Percentiles rank a stretch among this genome's conserved stretches.
Conservation (phyloP, 1,284 basidiomycete species). For the Volvariella surrecta region DNA sequence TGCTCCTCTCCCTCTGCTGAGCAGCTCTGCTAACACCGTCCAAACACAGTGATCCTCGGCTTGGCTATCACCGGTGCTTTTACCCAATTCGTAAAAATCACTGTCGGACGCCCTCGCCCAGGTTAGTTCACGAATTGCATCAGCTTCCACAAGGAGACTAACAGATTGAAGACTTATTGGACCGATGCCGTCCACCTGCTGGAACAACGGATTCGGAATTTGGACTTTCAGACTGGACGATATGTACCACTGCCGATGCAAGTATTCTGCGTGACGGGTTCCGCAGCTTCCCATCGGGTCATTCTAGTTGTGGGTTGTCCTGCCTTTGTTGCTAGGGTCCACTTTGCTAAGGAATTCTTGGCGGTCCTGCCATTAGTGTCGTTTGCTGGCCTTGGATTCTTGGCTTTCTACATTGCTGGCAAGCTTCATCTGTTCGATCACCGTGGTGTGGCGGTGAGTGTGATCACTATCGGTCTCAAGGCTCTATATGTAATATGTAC, state of each 20-base stretch:
- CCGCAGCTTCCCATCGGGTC: slow-evolving; percentile 91
- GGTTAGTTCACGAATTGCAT: slow-evolving; percentile 30
- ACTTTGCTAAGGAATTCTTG: slow-evolving; percentile 6
- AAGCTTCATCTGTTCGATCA: slow-evolving; percentile 89
- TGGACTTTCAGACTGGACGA: slow-evolving; percentile 65
- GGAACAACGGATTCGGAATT: slow-evolving; percentile 65
- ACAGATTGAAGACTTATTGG: slow-evolving; percentile 58
- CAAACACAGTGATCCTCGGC: slow-evolving; percentile 55
- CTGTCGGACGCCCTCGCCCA: slow-evolving; percentile 86
- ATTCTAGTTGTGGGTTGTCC: slow-evolving; percentile 62
- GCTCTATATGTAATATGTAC: not conserved
- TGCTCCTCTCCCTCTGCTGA: slow-evolving; percentile 11
- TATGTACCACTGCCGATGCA: slow-evolving; percentile 71
- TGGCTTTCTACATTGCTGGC: slow-evolving; percentile 83
- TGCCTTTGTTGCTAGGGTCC: not conserved
- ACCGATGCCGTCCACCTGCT: slow-evolving; percentile 69
- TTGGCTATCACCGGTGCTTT: slow-evolving; percentile 72
- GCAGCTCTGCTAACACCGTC: slow-evolving; percentile 5
- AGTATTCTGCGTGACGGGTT: slow-evolving; percentile 75
- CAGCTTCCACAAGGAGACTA: not conserved
- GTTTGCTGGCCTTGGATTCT: slow-evolving; percentile 88
- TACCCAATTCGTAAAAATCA: slow-evolving; percentile 82
- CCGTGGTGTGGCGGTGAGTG: slow-evolving; percentile 66
- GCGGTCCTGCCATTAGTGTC: slow-evolving; percentile 45
- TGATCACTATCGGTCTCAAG: slow-evolving; percentile 2